A percentile compares a stretch with the other conserved stretches of the same genome.
Conservation (phyloP, 805 yeast genomes). For the Spathaspora boniae region DNA sequence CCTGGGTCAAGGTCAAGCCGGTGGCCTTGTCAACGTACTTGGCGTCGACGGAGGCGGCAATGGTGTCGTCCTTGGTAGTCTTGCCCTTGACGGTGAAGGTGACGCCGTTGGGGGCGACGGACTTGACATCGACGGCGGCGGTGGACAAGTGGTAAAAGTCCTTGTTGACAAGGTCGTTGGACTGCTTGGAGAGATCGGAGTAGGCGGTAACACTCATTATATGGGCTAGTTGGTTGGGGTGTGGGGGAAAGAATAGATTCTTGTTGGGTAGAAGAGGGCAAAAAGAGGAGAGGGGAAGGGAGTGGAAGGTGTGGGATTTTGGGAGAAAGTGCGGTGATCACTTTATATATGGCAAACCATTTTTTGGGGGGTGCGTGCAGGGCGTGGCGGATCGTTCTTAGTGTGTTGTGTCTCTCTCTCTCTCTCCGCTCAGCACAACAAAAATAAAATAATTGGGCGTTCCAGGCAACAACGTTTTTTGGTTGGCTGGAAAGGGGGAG, state of each 20-base stretch:
- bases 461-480: too few species aligned
- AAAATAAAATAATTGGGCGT: too few species aligned
- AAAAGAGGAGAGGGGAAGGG: neutral
- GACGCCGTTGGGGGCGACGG: conserved; percentile 95
- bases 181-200: conserved; percentile 88
- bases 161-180: conserved; percentile 83
- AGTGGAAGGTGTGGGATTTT: neutral
- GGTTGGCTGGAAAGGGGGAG: too few species aligned
- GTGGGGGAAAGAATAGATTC: neutral
- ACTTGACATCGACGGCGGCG: conserved; percentile 83
- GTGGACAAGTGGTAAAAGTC: conserved; percentile 93
- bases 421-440: too few species aligned
- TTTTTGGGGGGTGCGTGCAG: too few species aligned
- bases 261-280: conserved; percentile 5
- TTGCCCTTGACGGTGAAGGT: conserved; percentile 92
- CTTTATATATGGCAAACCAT: neutral
- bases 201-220: conserved; percentile 50
- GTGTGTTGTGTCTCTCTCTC: too few species aligned
- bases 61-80: conserved; percentile 72
- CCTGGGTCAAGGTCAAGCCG: conserved; percentile 92
- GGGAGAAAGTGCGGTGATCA: neutral
- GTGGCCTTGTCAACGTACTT: conserved; percentile 89
- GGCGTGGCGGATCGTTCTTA: too few species aligned
- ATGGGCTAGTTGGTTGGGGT: neutral
- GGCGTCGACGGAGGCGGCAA: conserved; percentile 87